A percentile compares a stretch with the other conserved stretches of the same genome.
phyloP scores from a whole-genome alignment of 805 yeast species.

The Cyberlindnera japonica region DNA sequence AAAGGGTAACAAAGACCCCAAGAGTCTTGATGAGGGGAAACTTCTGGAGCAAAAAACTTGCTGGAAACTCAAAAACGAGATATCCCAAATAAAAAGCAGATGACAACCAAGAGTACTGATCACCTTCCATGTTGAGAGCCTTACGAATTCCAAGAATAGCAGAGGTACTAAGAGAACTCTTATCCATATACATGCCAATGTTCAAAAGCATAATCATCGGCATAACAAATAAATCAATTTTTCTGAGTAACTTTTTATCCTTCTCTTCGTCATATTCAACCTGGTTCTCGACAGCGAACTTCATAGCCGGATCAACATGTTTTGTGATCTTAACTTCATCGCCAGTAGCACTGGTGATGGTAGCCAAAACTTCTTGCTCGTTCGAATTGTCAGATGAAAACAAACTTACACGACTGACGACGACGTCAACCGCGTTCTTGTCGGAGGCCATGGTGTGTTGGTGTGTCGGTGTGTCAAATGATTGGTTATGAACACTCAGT shows the following conservation, averaged over 20 bases:
- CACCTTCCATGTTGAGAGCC: neutral
- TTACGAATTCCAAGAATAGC: neutral
- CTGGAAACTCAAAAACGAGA: slow-evolving; percentile 1
- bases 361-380: neutral
- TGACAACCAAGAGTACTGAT: slow-evolving; percentile 1
- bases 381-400: neutral
- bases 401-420: slow-evolving; percentile 1
- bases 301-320: slow-evolving; percentile 1
- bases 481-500: too few species aligned
- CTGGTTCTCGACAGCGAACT: neutral
- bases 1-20: neutral
- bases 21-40: slow-evolving; percentile 1
- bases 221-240: slow-evolving; percentile 1
- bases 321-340: neutral
- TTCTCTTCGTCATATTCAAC: neutral
- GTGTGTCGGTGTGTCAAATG: too few species aligned
- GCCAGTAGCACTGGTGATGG: slow-evolving; percentile 1
- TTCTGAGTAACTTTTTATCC: slow-evolving; percentile 1
- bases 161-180: neutral
- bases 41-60: slow-evolving; percentile 1
- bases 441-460: too few species aligned
- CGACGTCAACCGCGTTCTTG: neutral
- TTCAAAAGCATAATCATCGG: neutral
- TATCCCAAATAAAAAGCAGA: slow-evolving; percentile 4
- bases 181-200: neutral